These are phyloP conservation scores for Cystobasidium ongulense DNA, from an alignment of 768 basidiomycete genomes.

Conservation along the genomic window DNA sequence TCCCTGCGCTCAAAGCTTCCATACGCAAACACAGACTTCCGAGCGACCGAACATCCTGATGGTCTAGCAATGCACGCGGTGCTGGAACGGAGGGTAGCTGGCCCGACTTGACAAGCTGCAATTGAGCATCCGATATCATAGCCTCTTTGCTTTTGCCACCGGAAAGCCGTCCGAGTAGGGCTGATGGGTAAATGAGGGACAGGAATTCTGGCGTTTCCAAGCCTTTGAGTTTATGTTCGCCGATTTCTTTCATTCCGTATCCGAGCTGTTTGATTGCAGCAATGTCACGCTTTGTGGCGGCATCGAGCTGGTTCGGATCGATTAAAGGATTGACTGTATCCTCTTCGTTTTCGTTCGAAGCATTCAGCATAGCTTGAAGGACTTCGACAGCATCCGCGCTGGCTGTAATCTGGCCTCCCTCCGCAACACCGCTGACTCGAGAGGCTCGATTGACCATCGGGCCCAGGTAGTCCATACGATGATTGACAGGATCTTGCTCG, in stretches of 20 bases:
- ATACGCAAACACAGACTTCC: slow-evolving; percentile 21
- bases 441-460: slow-evolving; percentile 91
- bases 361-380: slow-evolving; percentile 21
- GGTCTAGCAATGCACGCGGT: slow-evolving; percentile 10
- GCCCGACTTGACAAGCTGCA: not conserved
- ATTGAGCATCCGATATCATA: not conserved
- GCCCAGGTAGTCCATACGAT: slow-evolving; percentile 96
- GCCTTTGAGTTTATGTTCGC: slow-evolving; percentile 88
- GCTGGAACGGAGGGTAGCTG: not conserved
- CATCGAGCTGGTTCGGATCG: slow-evolving; percentile 43
- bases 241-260: slow-evolving; percentile 62
- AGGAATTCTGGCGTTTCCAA: slow-evolving; percentile 81
- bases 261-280: slow-evolving; percentile 68
- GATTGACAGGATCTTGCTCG: slow-evolving; percentile 79
- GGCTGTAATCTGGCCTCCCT: slow-evolving; percentile 88
- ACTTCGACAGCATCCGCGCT: slow-evolving; percentile 66
- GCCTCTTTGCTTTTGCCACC: slow-evolving; percentile 30
- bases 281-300: slow-evolving; percentile 49
- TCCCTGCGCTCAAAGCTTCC: slow-evolving; percentile 27
- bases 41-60: slow-evolving; percentile 17
- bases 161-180: slow-evolving; percentile 49
- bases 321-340: slow-evolving; percentile 32
- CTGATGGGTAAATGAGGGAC: slow-evolving; percentile 70
- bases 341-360: slow-evolving; percentile 48
- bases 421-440: slow-evolving; percentile 69